Conservation (phyloP, 805 yeast genomes). For the Jamesozyma spencerorum region DNA sequence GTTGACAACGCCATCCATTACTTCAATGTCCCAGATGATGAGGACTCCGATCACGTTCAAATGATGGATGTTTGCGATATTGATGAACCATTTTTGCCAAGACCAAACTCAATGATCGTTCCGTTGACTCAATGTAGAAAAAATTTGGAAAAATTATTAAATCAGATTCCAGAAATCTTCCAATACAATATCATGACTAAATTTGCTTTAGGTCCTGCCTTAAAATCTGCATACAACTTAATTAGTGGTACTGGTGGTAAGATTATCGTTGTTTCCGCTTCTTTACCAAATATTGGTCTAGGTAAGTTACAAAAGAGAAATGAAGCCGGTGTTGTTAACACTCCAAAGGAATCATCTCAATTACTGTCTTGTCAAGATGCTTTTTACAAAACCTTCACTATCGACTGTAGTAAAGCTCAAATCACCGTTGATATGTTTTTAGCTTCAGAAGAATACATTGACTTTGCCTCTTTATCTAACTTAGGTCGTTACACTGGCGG, state of each 20-base stretch:
- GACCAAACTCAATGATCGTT: slow-evolving; percentile 69
- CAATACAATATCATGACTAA: slow-evolving; percentile 49
- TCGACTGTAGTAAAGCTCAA: slow-evolving; percentile 88
- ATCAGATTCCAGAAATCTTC: slow-evolving; percentile 62
- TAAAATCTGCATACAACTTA: slow-evolving; percentile 77
- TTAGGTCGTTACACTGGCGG: slow-evolving; percentile 94
- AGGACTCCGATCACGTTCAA: slow-evolving; percentile 44
- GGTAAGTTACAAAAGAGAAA: slow-evolving; percentile 78
- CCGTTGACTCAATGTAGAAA: slow-evolving; percentile 63
- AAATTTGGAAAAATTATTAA: slow-evolving; percentile 69
- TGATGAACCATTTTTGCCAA: slow-evolving; percentile 87
- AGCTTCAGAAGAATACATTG: slow-evolving; percentile 77
- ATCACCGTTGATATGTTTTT: slow-evolving; percentile 88
- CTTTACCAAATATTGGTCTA: slow-evolving; percentile 75
- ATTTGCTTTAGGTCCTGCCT: slow-evolving; percentile 86
- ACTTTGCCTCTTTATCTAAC: slow-evolving; percentile 84
- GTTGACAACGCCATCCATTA: slow-evolving; percentile 83
- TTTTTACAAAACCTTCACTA: slow-evolving; percentile 90
- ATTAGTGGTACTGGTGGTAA: slow-evolving; percentile 83
- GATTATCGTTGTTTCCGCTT: slow-evolving; percentile 67
- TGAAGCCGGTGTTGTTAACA: slow-evolving; percentile 55
- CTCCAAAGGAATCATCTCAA: slow-evolving; percentile 73
- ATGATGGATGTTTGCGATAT: slow-evolving; percentile 84
- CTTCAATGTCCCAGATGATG: slow-evolving; percentile 55
- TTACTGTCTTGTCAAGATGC: slow-evolving; percentile 66